Evolutionary conservation across 2,329 filamentous ascomycete genomes (phyloP).

Genomic region (Cladophialophora bantiana): DNA sequence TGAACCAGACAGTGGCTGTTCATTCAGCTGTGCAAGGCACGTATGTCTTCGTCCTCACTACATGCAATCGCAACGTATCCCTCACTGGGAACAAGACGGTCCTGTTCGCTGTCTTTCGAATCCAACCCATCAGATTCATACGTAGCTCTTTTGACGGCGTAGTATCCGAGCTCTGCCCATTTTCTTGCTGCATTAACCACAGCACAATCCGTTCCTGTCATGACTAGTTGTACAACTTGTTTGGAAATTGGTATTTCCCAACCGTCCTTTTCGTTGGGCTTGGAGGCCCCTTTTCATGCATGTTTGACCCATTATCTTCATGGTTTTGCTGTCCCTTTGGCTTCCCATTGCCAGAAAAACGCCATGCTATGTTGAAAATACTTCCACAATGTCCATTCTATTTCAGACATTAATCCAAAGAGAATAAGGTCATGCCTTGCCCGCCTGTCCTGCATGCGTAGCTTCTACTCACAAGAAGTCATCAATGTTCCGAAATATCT

Average conservation of each 20-base stretch:
- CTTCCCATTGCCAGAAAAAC: constrained; percentile 28
- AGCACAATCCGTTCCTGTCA: constrained; percentile 21
- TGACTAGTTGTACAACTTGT: constrained; percentile 34
- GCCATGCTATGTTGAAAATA: constrained; percentile 36
- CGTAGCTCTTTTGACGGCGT: neutral
- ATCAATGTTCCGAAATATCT: constrained; percentile 41
- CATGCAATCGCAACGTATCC: neutral
- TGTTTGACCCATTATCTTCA: constrained; percentile 22
- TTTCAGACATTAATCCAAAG: constrained; percentile 34
- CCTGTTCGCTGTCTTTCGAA: neutral
- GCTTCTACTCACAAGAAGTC: constrained; percentile 37
- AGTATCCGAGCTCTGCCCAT: neutral
- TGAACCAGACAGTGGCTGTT: constrained; percentile 3
- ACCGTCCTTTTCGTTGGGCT: constrained; percentile 9
- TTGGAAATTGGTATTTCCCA: constrained; percentile 5
- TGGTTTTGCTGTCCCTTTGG: constrained; percentile 11
- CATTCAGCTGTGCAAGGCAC: neutral
- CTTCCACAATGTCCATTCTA: constrained; percentile 24
- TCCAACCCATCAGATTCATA: neutral
- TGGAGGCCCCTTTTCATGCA: constrained; percentile 21
- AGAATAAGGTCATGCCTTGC: constrained; percentile 7
- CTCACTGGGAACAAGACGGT: neutral
- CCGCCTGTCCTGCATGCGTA: constrained; percentile 15
- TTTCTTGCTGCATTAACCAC: constrained; percentile 6
- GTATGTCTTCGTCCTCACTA: neutral